Conservation (phyloP, 331 rosid genomes). For the Arachis monticola region DNA sequence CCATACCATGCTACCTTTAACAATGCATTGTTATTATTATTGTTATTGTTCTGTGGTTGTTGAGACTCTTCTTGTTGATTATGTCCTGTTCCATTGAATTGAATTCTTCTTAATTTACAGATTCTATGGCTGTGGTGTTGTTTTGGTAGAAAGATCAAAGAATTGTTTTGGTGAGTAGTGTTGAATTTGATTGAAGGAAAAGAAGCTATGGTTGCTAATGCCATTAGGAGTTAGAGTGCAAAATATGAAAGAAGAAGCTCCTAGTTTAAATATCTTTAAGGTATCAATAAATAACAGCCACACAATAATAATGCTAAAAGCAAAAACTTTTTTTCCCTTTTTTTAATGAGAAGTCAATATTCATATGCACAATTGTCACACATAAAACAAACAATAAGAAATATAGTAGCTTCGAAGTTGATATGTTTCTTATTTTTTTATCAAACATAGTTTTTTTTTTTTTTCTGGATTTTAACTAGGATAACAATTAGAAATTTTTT, state of each 20-base stretch:
- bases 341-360: background rate
- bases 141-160: slow-evolving; percentile 44
- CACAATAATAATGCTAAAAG: slow-evolving; percentile 1
- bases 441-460: no score
- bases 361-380: background rate
- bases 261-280: slow-evolving; percentile 44
- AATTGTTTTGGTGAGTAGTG: slow-evolving; percentile 22
- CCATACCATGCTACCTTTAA: slow-evolving; percentile 88
- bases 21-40: slow-evolving; percentile 65
- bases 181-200: slow-evolving; percentile 39
- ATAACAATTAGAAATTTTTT: background rate
- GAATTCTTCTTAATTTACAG: slow-evolving; percentile 44
- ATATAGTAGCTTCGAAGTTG: no score
- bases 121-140: slow-evolving; percentile 18
- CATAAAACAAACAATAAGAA: no score
- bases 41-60: slow-evolving; percentile 42
- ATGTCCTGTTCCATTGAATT: slow-evolving; percentile 59
- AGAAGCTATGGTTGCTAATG: slow-evolving; percentile 50
- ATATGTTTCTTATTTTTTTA: no score
- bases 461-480: no score
- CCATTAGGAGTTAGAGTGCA: slow-evolving; percentile 36
- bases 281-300: slow-evolving; percentile 39
- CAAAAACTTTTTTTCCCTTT: background rate
- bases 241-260: slow-evolving; percentile 3
- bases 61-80: slow-evolving; percentile 43